A percentile compares a stretch with the other conserved stretches of the same genome.
phyloP scores from a whole-genome alignment of 2,329 filamentous ascomycete genomes.

The Teratosphaeria zuluensis region DNA sequence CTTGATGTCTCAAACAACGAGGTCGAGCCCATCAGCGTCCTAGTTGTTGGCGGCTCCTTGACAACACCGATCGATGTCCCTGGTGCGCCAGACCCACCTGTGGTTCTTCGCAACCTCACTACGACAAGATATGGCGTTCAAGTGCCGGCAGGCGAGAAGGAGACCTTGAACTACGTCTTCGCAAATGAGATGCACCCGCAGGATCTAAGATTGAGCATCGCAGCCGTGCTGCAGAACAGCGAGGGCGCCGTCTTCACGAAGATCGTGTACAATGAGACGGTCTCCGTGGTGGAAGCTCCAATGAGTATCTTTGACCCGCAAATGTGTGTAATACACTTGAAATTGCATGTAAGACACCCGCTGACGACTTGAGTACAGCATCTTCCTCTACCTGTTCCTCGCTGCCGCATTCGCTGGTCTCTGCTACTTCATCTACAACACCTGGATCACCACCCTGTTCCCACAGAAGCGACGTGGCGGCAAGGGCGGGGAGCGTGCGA shows the following conservation, averaged over 20 bases:
- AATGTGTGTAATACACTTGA: no score
- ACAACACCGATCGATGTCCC: conserved; percentile 44
- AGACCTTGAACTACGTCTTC: conserved; percentile 73
- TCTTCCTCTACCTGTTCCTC: conserved; percentile 96
- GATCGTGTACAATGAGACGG: conserved; percentile 69
- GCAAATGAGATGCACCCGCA: conserved; percentile 86
- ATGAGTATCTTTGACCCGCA: conserved; percentile 12
- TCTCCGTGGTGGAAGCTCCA: conserved; percentile 83
- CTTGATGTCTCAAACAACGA: conserved; percentile 82
- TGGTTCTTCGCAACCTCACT: conserved; percentile 76
- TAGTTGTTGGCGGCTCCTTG: conserved; percentile 68
- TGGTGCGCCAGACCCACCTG: conserved; percentile 42
- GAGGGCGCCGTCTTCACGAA: conserved; percentile 66
- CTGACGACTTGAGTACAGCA: no score
- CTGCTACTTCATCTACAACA: conserved; percentile 95
- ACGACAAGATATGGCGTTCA: conserved; percentile 61
- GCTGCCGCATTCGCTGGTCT: conserved; percentile 66
- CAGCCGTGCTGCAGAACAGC: conserved; percentile 60
- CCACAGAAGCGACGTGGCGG: conserved; percentile 61
- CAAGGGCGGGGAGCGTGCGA: conserved; percentile 56
- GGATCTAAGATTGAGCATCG: conserved; percentile 69
- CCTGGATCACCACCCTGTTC: conserved; percentile 93
- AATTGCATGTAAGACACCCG: no score
- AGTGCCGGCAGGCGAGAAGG: conserved; percentile 65
- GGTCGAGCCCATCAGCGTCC: conserved; percentile 60